A percentile compares a stretch with the other conserved stretches of the same genome.
Evolutionary conservation across 1,284 basidiomycete species (phyloP).

Genomic region (Moesziomyces globuligerus): DNA sequence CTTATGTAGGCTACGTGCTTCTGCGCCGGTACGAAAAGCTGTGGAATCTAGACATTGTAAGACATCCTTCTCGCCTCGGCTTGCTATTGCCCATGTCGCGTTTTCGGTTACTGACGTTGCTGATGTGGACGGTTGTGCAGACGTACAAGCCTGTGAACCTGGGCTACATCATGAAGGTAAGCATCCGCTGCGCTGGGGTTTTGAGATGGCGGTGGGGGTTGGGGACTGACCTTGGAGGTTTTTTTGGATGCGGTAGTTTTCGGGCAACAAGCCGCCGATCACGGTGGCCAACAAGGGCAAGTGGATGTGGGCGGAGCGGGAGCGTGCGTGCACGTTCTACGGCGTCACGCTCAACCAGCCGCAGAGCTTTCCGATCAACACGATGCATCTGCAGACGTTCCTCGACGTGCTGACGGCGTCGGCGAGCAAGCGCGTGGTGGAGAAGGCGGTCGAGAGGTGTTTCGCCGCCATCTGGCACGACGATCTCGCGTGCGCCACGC

Average conservation of each 20-base stretch:
- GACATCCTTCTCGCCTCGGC: background rate
- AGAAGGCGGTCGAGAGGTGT: slow-evolving; percentile 32
- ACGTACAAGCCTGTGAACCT: slow-evolving; percentile 56
- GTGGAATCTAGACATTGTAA: slow-evolving; percentile 56
- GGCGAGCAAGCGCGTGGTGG: slow-evolving; percentile 3
- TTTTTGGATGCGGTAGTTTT: slow-evolving; percentile 14
- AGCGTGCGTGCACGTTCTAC: slow-evolving; percentile 48
- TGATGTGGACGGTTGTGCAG: slow-evolving; percentile 2
- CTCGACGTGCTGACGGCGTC: slow-evolving; percentile 34
- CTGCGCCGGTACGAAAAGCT: slow-evolving; percentile 48
- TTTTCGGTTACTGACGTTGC: background rate
- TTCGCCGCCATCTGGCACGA: slow-evolving; percentile 55
- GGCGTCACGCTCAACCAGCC: slow-evolving; percentile 54
- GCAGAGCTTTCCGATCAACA: slow-evolving; percentile 58
- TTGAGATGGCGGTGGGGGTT: too few relatives aligned
- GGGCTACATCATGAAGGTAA: slow-evolving; percentile 63
- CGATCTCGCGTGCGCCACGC: slow-evolving; percentile 27
- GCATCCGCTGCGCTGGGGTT: too few relatives aligned
- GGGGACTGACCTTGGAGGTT: too few relatives aligned
- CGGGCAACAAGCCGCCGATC: slow-evolving; percentile 63
- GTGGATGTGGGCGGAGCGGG: slow-evolving; percentile 54
- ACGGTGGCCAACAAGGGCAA: slow-evolving; percentile 59
- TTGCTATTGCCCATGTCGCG: background rate
- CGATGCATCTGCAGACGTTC: slow-evolving; percentile 48
- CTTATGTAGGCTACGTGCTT: slow-evolving; percentile 54